Evolutionary conservation across 306 rosid species (phyloP), one percentile per base, ranked within the genome.

Genomic region (Mimosa bimucronata): DNA sequence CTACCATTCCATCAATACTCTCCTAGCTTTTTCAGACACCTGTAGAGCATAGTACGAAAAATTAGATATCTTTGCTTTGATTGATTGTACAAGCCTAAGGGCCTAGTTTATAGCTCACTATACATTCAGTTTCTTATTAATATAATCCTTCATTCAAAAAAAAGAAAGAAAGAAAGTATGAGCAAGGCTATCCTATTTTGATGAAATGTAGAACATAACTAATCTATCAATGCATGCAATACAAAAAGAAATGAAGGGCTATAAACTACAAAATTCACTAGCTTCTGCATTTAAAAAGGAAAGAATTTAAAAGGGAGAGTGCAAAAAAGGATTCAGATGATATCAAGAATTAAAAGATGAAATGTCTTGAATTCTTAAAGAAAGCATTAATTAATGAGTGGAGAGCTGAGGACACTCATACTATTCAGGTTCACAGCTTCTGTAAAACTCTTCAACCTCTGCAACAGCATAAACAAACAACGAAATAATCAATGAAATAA

Each of bases 361-460:
- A 37, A 74, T 57, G 40, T 66, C 50, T 53, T 13, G 23, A 58
- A 58, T 3, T 44, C 37, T 9, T 0, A 76, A 26, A 30, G 64
- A 2, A 31, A 74, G 61, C 28, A 28, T 28, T 41, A 30, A 68
- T 7, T 55, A 26, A 55, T 38, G 40, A 18, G 40, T 40, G 38
- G 31, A 40, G 40, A 55, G 29, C 11, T 61, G 29, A 44, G 18
- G 23, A 23, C 26, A 60, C 44, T 13, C n/a, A 7, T 38, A 71
- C 87, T 87, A 69, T 91, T 96, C 98, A 80, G 98, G 98, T 82
- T 92, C 97, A 76, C 98, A 92, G 82, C 83, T 90, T 79, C 70
- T 85, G 86, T 71, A n/a, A n/a, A n/a, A n/a, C n/a, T n/a, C n/a
- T n/a, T n/a, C n/a, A n/a, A n/a, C n/a, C n/a, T n/a, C n/a, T 92